Conservation (phyloP, 2,329 filamentous ascomycete genomes). For the Pestalotiopsis sp. region DNA sequence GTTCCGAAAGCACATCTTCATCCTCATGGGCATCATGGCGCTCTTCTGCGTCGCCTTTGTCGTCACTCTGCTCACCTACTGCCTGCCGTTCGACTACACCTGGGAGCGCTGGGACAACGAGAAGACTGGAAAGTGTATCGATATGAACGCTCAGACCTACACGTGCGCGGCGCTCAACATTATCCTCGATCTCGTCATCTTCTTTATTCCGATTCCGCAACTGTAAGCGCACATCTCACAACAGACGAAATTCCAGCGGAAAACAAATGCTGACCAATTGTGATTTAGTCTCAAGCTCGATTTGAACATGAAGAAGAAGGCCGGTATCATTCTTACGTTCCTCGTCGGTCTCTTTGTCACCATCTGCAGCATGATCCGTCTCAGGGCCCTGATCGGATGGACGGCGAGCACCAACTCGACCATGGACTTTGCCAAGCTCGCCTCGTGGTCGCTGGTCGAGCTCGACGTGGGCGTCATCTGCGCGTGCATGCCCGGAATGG, state of each 20-base stretch:
- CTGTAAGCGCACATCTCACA: slow-evolving; percentile 12
- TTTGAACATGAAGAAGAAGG: slow-evolving; percentile 14
- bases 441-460: slow-evolving; percentile 16
- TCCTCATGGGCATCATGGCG: slow-evolving; percentile 18
- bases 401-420: slow-evolving; percentile 13
- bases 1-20: slow-evolving; percentile 15
- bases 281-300: slow-evolving; percentile 15
- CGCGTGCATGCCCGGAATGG: slow-evolving; percentile 18
- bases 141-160: slow-evolving; percentile 17
- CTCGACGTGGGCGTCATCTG: slow-evolving; percentile 18
- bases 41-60: slow-evolving; percentile 21
- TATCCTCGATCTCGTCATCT: slow-evolving; percentile 16
- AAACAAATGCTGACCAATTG: background rate
- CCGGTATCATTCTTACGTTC: slow-evolving; percentile 26
- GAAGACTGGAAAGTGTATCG: slow-evolving; percentile 17
- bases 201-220: slow-evolving; percentile 17
- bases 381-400: slow-evolving; percentile 13
- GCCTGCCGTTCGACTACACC: slow-evolving; percentile 22
- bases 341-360: slow-evolving; percentile 27
- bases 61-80: slow-evolving; percentile 21
- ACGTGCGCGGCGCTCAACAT: slow-evolving; percentile 14
- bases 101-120: slow-evolving; percentile 22
- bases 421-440: slow-evolving; percentile 14
- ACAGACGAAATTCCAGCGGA: too few species aligned
- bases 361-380: slow-evolving; percentile 16